Conservation (phyloP, 305 asterid species). For the Fraxinus latifolia region DNA sequence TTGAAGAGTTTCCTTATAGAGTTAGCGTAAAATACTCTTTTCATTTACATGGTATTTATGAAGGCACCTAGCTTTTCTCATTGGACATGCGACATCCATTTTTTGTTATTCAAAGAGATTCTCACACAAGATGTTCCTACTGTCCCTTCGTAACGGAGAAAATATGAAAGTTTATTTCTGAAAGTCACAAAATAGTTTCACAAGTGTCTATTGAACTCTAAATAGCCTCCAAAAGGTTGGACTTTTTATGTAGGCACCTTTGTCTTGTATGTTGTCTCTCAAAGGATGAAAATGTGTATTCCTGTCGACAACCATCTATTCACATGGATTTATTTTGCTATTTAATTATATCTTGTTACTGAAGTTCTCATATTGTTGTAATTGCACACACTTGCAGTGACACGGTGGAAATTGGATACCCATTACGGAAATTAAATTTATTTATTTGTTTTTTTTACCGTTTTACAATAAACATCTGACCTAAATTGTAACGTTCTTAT, state of each 20-base stretch:
- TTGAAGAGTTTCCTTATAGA: background rate
- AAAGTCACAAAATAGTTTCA: background rate
- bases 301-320: background rate
- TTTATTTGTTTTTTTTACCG: background rate
- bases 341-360: background rate
- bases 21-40: background rate
- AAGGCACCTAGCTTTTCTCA: background rate
- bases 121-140: background rate
- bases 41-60: background rate
- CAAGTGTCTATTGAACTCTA: background rate
- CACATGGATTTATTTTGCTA: background rate
- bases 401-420: background rate
- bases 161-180: background rate
- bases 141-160: background rate
- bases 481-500: background rate
- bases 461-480: background rate
- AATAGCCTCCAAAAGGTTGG: background rate
- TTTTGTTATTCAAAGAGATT: background rate
- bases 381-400: background rate
- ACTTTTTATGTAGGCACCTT: background rate
- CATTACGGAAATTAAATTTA: background rate
- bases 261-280: slow-evolving; percentile 5
- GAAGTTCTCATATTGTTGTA: background rate
- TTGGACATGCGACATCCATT: background rate
- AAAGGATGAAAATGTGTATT: background rate